Percentiles rank a stretch among this genome's conserved stretches.
phyloP scores from a whole-genome alignment of 2,329 filamentous ascomycete genomes.

The Cryphonectria japonica region DNA sequence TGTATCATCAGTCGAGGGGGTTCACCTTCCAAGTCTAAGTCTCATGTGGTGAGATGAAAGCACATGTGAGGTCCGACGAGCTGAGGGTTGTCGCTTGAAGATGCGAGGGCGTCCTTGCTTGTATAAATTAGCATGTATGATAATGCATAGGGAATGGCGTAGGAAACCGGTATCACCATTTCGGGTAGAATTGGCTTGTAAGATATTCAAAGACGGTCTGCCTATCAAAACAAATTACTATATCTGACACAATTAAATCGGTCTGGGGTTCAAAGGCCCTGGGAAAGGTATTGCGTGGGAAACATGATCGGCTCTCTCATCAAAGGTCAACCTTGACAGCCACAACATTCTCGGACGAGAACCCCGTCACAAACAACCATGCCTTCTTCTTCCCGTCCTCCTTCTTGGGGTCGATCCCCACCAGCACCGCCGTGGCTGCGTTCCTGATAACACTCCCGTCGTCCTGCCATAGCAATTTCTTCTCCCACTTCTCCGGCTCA shows the following conservation, averaged over 20 bases:
- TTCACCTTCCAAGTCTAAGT: slow-evolving; percentile 3
- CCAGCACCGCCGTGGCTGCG: slow-evolving; percentile 55
- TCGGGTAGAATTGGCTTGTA: background rate
- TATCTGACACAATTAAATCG: background rate
- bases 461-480: slow-evolving; percentile 59
- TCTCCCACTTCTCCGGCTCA: slow-evolving; percentile 42
- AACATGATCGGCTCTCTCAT: background rate
- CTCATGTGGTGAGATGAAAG: background rate
- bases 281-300: background rate
- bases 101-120: background rate
- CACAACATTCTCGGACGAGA: slow-evolving; percentile 52
- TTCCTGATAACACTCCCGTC: slow-evolving; percentile 55
- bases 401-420: slow-evolving; percentile 53
- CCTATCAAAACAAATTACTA: background rate
- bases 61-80: too few relatives aligned
- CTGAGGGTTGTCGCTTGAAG: background rate
- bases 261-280: too few relatives aligned
- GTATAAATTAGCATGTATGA: background rate
- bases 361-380: slow-evolving; percentile 63
- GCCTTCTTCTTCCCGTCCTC: slow-evolving; percentile 51
- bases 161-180: background rate
- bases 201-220: background rate
- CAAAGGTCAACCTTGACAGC: slow-evolving; percentile 57
- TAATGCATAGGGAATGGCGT: background rate
- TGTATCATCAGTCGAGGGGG: slow-evolving; percentile 14